Percentiles rank a stretch among this genome's conserved stretches.
phyloP scores from a whole-genome alignment of 331 rosid species.

The Prunus yedoensis region DNA sequence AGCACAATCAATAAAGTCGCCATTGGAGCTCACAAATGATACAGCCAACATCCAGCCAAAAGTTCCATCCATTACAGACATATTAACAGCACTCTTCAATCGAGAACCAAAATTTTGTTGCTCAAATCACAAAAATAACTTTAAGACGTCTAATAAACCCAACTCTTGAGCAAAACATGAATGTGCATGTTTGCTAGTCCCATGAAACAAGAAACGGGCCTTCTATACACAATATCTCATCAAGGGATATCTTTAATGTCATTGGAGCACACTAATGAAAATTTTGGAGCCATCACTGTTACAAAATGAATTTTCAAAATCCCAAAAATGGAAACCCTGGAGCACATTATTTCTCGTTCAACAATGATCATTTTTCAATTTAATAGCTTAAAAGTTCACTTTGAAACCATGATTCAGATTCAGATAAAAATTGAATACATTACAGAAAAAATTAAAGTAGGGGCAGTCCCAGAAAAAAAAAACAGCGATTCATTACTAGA shows the following conservation, averaged over 20 bases:
- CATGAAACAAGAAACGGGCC: neutral
- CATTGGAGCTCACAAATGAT: neutral
- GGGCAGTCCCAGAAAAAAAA: neutral
- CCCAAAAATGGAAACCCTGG: neutral
- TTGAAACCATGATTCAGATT: neutral
- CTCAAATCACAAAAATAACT: neutral
- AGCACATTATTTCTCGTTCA: neutral
- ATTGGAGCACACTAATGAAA: neutral
- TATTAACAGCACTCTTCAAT: neutral
- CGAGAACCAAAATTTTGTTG: neutral
- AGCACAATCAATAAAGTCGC: neutral
- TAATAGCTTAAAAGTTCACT: neutral
- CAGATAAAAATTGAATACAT: neutral
- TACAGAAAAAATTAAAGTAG: neutral
- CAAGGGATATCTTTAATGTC: neutral
- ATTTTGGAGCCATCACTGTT: neutral
- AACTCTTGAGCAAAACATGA: neutral
- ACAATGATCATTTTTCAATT: neutral
- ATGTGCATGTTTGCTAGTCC: neutral
- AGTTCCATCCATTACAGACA: neutral
- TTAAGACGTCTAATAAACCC: no score
- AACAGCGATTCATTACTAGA: neutral
- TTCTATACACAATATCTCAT: neutral
- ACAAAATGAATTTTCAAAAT: neutral
- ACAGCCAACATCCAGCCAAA: slow-evolving; percentile 1